phyloP scores from a whole-genome alignment of 768 basidiomycete species.

The Megacollybia marginata region DNA sequence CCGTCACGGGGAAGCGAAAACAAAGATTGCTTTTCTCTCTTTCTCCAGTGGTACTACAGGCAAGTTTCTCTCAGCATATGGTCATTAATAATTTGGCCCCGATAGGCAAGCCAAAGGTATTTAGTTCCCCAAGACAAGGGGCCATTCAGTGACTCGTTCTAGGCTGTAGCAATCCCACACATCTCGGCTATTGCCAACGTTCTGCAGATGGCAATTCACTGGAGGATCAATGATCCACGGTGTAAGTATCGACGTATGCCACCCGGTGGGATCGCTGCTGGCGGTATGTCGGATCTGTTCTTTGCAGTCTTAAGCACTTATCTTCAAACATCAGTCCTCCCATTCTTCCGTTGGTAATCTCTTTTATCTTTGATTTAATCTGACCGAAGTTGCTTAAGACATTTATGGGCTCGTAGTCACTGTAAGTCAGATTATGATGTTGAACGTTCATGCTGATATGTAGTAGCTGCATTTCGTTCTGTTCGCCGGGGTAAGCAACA shows the following conservation, averaged over 20 bases:
- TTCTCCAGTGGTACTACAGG: constrained; percentile 78
- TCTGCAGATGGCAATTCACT: constrained; percentile 50
- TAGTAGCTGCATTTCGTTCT: constrained; percentile 37
- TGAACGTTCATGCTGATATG: constrained; percentile 2
- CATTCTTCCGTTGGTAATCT: constrained; percentile 45
- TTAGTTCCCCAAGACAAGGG: background rate
- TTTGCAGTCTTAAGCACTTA: background rate
- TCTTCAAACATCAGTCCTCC: constrained; percentile 32
- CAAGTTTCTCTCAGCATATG: constrained; percentile 21
- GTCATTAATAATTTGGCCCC: background rate
- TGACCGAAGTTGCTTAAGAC: constrained; percentile 24
- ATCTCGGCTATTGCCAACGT: constrained; percentile 58
- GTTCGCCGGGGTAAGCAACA: constrained; percentile 41
- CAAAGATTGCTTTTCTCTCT: constrained; percentile 56
- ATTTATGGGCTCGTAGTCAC: constrained; percentile 54
- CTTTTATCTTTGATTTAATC: background rate
- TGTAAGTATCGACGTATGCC: constrained; percentile 32
- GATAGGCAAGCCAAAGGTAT: constrained; percentile 32
- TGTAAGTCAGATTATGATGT: constrained; percentile 25
- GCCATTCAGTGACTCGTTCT: background rate
- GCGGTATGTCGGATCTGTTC: constrained; percentile 32
- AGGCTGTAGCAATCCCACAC: constrained; percentile 67
- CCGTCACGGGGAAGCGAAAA: constrained; percentile 50
- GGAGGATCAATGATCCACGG: constrained; percentile 31
- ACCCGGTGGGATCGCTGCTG: constrained; percentile 52